phyloP scores from a whole-genome alignment of 331 rosid genomes.

The Quercus tomentella region DNA sequence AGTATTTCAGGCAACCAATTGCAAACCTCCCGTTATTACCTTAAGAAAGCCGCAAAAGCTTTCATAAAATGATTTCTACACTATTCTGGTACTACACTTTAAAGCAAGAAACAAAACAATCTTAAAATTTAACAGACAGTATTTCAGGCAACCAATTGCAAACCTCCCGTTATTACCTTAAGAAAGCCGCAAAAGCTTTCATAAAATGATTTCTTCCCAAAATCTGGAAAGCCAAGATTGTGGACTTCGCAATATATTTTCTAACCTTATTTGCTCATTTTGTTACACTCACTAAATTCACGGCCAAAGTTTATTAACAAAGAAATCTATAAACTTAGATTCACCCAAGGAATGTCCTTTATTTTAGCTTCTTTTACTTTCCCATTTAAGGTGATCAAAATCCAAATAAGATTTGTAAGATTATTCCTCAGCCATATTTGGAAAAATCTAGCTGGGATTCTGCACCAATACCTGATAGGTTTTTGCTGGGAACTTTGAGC shows the following conservation, averaged over 20 bases:
- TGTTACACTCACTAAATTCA: not conserved
- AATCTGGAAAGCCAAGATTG: not conserved
- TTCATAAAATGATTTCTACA: not conserved
- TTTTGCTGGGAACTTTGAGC: conserved; percentile 45
- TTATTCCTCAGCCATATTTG: not conserved
- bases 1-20: not conserved
- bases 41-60: no score
- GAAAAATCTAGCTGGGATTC: conserved; percentile 19
- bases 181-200: no score
- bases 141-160: not conserved
- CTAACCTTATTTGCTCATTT: not conserved
- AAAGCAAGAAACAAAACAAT: not conserved
- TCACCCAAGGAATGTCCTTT: not conserved
- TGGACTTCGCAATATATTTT: not conserved
- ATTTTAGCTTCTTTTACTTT: not conserved
- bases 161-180: not conserved
- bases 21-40: not conserved
- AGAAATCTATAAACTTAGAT: not conserved
- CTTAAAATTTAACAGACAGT: not conserved
- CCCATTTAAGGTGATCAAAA: not conserved
- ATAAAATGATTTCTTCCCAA: not conserved
- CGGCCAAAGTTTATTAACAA: not conserved
- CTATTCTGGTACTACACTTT: not conserved
- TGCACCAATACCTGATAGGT: conserved; percentile 65
- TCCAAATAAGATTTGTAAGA: not conserved